phyloP scores from a whole-genome alignment of 768 basidiomycete species.

The Nidula microcarpa region DNA sequence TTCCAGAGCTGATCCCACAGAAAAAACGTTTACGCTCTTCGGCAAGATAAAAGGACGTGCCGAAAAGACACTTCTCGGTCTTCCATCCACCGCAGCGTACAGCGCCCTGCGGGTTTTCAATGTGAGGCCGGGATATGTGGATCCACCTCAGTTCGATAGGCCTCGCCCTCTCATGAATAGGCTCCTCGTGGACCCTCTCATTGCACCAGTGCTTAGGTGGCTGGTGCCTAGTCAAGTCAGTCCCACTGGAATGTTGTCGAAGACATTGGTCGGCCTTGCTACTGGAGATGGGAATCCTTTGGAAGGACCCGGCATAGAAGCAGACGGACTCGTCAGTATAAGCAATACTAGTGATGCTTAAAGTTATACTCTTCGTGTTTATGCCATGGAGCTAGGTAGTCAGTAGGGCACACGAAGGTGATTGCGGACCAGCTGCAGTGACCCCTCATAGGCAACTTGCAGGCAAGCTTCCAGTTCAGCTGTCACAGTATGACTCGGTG shows the following conservation, averaged over 20 bases:
- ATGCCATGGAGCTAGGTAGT: no score
- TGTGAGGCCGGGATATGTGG: constrained; percentile 12
- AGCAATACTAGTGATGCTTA: no score
- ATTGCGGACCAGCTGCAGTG: no score
- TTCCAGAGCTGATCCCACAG: constrained; percentile 17
- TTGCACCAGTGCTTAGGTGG: background rate
- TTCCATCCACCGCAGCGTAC: constrained; percentile 4
- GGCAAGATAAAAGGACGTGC: constrained; percentile 18
- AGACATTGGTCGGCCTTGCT: constrained; percentile 14
- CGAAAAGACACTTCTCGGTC: constrained; percentile 12
- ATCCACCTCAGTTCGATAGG: constrained; percentile 1
- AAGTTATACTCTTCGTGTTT: no score
- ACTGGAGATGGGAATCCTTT: constrained; percentile 17
- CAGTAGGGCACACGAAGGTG: no score
- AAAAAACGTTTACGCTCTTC: constrained; percentile 14
- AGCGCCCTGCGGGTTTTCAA: constrained; percentile 14
- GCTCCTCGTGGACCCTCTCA: background rate
- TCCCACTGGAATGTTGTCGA: constrained; percentile 13
- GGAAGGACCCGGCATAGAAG: constrained; percentile 14
- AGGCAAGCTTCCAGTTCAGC: no score
- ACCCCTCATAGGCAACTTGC: no score
- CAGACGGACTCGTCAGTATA: background rate
- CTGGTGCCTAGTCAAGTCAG: constrained; percentile 8
- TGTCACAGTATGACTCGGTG: no score
- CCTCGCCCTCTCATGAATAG: background rate